Base-by-base conservation (phyloP, 1,139 yeast genomes). In the Blastobotrys arbuscula region DNA sequence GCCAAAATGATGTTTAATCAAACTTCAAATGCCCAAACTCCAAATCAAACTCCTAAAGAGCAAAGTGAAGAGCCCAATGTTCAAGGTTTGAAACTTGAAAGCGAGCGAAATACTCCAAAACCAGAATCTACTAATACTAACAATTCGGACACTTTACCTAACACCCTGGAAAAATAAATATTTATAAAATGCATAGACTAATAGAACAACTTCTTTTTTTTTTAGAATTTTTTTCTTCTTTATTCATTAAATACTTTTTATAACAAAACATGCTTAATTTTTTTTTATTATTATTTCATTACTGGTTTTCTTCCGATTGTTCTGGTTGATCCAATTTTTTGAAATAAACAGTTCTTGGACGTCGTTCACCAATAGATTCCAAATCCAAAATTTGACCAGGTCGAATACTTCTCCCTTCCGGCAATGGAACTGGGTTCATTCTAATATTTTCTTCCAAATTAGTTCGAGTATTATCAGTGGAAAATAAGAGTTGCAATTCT, bases 1-100 rank as follows among this genome's bases (percentile, higher is more conserved):
- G 85, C 80, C 53, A 73, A 71, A 57, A 63, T 76, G 51, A 60
- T 80, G 49, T 45, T 56, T 24, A 43, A 47, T 13, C 21, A 36
- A 24, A 9, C 38, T 18, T 18, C 24, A 20, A 18, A 16, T 9
- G 20, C 15, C 5, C 21, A 34, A 34, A 9, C 38, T 4, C 18
- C 18, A 13, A 12, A 34, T n/a, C 21, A 10, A 9, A 28, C 10
- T 28, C 13, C 31, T 2, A 19, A 19, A 10, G 15, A 19, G 15
- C 16, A 24, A 21, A 19, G 15, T 19, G 39, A 36, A 19, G 39
- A 20, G 35, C 35, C 35, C 13, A 31, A 31, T 6, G 35, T 31
- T 7, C 18, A 31, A 18, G 35, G 15, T 7, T 13, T 31, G n/a
- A 6, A 31, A 31, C 13, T 31, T 18, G 15, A 31, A 13, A 31